phyloP scores from a whole-genome alignment of 2,329 filamentous ascomycete species.

The Mollisiaceae sp. region DNA sequence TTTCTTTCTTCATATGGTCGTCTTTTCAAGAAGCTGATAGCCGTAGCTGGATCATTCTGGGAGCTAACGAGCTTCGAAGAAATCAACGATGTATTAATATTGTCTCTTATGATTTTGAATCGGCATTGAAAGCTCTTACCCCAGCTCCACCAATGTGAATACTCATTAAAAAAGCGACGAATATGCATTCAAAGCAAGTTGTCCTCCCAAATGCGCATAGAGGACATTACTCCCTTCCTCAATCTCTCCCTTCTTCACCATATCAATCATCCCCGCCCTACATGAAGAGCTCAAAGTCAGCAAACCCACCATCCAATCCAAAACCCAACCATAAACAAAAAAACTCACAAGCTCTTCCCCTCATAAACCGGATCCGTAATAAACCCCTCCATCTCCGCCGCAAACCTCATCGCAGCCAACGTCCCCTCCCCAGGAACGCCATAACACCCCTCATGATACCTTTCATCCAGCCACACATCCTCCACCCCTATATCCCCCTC shows the following conservation, averaged over 20 bases:
- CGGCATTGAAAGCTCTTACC: no score
- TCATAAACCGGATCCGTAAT: constrained; percentile 80
- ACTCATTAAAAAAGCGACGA: neutral
- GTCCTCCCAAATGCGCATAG: constrained; percentile 74
- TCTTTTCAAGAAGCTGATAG: no score
- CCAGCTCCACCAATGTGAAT: no score
- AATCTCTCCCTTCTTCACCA: constrained; percentile 68
- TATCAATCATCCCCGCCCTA: constrained; percentile 68
- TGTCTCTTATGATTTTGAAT: no score
- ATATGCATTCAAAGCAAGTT: constrained; percentile 73
- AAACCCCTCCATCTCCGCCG: constrained; percentile 70
- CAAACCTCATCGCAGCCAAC: constrained; percentile 70
- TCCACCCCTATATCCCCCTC: constrained; percentile 63
- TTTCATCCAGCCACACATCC: constrained; percentile 66
- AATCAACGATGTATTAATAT: no score
- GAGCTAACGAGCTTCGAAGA: no score
- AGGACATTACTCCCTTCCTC: constrained; percentile 63
- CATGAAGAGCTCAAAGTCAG: no score
- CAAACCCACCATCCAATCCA: no score
- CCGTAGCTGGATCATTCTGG: no score
- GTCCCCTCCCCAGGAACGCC: constrained; percentile 70
- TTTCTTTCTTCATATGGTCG: no score
- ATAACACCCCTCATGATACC: constrained; percentile 71
- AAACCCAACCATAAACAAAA: no score
- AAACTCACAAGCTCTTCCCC: constrained; percentile 65